phyloP scores from a whole-genome alignment of 345 rosid species.

The Ceriops tagal region DNA sequence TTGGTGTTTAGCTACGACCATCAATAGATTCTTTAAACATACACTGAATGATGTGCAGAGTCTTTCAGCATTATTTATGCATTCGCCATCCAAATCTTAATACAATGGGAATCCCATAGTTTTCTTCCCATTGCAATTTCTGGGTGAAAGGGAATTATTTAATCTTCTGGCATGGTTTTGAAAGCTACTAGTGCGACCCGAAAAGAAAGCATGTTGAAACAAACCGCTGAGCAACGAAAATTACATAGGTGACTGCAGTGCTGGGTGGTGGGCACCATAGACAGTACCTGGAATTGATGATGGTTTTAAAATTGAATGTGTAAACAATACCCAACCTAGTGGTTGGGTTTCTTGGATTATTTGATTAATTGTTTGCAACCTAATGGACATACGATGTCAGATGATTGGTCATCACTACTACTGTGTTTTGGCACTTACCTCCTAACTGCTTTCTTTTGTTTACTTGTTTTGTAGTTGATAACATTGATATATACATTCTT shows the following conservation, averaged over 20 bases:
- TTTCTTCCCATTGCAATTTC: no score
- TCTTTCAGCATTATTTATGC: no score
- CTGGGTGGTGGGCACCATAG: constrained; percentile 8
- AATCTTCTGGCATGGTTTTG: no score
- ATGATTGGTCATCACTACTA: neutral
- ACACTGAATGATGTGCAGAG: no score
- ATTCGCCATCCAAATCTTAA: no score
- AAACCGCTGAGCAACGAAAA: neutral
- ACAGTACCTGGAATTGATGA: constrained; percentile 7
- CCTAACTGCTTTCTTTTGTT: neutral
- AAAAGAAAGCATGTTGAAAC: neutral
- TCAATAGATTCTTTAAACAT: no score
- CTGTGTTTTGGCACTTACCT: neutral
- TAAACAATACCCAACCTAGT: constrained; percentile 3
- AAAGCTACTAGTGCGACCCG: no score
- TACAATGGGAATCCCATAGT: no score
- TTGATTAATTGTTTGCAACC: neutral
- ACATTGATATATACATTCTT: neutral
- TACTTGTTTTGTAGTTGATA: neutral
- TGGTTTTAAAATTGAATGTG: constrained; percentile 4
- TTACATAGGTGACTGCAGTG: neutral
- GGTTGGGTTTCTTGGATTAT: constrained; percentile 4
- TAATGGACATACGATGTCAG: neutral
- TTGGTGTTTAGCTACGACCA: no score
- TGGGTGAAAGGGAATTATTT: no score